Conservation (phyloP, 257 asterid species). For the Eucommia ulmoides region DNA sequence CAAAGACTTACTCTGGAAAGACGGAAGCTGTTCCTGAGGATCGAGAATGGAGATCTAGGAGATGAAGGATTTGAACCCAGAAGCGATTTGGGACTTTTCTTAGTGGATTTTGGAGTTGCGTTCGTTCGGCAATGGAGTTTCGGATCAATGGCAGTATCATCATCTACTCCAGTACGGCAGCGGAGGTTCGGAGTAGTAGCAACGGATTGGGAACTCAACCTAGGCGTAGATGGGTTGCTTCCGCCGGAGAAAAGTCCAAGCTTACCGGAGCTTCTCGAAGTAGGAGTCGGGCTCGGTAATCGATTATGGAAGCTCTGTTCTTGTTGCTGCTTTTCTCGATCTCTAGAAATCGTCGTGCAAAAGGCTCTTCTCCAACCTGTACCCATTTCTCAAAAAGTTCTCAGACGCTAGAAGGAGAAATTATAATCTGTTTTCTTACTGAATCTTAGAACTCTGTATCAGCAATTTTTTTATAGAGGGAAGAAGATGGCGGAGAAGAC, state of each 20-base stretch:
- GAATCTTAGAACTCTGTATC: too few relatives aligned
- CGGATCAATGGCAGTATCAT: conserved; percentile 18
- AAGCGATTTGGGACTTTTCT: conserved; percentile 21
- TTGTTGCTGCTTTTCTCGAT: conserved; percentile 24
- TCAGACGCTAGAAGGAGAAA: too few relatives aligned
- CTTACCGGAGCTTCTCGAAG: conserved; percentile 22
- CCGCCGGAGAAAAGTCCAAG: conserved; percentile 24
- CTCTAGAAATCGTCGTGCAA: conserved; percentile 55
- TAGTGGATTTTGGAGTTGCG: conserved; percentile 19
- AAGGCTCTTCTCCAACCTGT: conserved; percentile 92
- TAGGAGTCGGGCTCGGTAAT: conserved; percentile 22
- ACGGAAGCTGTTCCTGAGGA: conserved; percentile 79
- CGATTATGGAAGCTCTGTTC: neutral
- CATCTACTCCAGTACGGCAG: conserved; percentile 32
- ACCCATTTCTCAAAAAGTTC: too few relatives aligned
- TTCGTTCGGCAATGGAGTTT: conserved; percentile 39
- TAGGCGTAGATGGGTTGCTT: conserved; percentile 59
- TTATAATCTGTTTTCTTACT: too few relatives aligned
- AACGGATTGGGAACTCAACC: conserved; percentile 17
- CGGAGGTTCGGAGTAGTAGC: conserved; percentile 20
- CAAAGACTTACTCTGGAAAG: conserved; percentile 46
- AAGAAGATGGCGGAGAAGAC: too few relatives aligned
- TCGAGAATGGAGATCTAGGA: conserved; percentile 90
- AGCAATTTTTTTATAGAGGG: too few relatives aligned
- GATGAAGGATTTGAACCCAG: conserved; percentile 57